A percentile compares a stretch with the other conserved stretches of the same genome.
These are phyloP conservation scores for Scleroderma citrinum DNA, from an alignment of 768 basidiomycete species.

Conservation along the genomic window DNA sequence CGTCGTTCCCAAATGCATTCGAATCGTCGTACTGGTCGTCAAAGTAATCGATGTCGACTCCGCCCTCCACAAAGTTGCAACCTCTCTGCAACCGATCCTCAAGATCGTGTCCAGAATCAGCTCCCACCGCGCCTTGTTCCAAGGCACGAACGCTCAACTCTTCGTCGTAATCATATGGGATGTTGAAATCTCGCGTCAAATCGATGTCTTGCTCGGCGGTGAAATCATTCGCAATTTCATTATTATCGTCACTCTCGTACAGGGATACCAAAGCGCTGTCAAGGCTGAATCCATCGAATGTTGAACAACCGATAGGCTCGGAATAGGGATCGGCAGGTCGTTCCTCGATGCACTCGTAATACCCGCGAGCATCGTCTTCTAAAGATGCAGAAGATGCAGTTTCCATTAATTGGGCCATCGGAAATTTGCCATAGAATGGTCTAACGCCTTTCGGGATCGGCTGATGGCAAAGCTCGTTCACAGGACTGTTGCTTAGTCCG, in stretches of 20 bases:
- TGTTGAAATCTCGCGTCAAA: background rate
- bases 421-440: background rate
- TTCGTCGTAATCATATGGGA: too few relatives aligned
- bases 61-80: background rate
- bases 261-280: background rate
- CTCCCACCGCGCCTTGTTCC: background rate
- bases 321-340: background rate
- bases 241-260: background rate
- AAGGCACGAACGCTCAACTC: background rate
- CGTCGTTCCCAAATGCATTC: background rate
- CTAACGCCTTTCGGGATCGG: too few relatives aligned
- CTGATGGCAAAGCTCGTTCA: slow-evolving; percentile 3
- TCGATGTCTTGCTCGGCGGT: background rate
- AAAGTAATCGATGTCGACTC: background rate
- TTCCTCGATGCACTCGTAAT: background rate
- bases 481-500: slow-evolving; percentile 6
- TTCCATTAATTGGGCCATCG: background rate
- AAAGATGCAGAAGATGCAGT: background rate
- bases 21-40: background rate
- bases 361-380: background rate
- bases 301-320: background rate
- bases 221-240: background rate
- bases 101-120: background rate
- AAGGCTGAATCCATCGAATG: background rate
- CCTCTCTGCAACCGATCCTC: too few relatives aligned